Evolutionary conservation across 2,329 filamentous ascomycete genomes (phyloP).

Genomic region (Fusarium odoratissimum): DNA sequence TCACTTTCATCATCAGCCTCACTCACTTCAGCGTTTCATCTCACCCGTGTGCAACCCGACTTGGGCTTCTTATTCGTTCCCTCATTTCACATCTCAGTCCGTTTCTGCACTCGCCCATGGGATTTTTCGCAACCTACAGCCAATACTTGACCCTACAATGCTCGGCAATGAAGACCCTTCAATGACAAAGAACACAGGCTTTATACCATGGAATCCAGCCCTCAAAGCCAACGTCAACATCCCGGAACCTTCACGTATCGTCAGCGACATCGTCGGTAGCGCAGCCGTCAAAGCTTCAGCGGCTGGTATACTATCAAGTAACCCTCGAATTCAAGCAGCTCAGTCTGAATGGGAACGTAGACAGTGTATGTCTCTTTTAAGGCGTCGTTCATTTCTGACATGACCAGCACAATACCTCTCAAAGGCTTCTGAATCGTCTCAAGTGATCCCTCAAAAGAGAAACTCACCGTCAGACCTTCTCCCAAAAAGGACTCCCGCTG

Average conservation of each 20-base stretch:
- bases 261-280: slow-evolving; percentile 39
- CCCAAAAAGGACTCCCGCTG: slow-evolving; percentile 14
- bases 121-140: not conserved
- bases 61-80: not conserved
- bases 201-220: slow-evolving; percentile 32
- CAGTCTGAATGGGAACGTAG: slow-evolving; percentile 48
- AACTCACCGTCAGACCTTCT: slow-evolving; percentile 6
- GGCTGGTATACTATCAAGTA: slow-evolving; percentile 13
- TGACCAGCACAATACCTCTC: slow-evolving; percentile 10
- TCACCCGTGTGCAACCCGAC: not conserved
- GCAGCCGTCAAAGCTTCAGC: slow-evolving; percentile 4
- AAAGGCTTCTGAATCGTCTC: not conserved
- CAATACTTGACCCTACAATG: slow-evolving; percentile 13
- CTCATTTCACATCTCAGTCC: not conserved
- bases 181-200: slow-evolving; percentile 33
- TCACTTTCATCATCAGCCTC: not conserved
- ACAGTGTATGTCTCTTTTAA: slow-evolving; percentile 2
- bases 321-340: slow-evolving; percentile 43
- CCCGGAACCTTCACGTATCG: slow-evolving; percentile 33
- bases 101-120: not conserved
- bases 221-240: slow-evolving; percentile 7
- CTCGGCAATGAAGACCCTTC: not conserved
- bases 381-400: slow-evolving; percentile 1
- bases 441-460: slow-evolving; percentile 20
- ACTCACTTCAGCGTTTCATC: slow-evolving; percentile 4